Evolutionary conservation across 2,329 filamentous ascomycete genomes (phyloP), one percentile per base, ranked within the genome.

Genomic region (Stachybotrys chlorohalonatus): DNA sequence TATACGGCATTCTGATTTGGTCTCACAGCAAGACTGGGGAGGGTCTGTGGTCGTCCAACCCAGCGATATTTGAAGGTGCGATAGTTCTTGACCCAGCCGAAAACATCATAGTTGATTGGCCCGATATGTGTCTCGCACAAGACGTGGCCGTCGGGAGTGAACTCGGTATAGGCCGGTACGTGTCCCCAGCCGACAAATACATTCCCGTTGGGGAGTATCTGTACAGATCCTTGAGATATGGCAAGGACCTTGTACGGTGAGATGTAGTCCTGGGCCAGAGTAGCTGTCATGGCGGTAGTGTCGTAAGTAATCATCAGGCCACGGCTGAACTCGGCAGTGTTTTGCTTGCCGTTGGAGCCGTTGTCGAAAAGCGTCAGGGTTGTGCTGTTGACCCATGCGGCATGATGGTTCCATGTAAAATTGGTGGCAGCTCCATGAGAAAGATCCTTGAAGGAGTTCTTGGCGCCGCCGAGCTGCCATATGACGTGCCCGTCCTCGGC

Each of bases 101-200:
- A 63, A 57, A 64, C 65, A 47, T 62, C 65, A 57, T 72, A 52
- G 50, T 60, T 47, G 59, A 72, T 62, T 4, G 66, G 67, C 52
- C 72, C 72, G 42, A 82, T 68, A 59, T 78, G 76, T 6, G 70
- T 71, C 55, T 83, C 77, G 68, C 82, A 81, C 13, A 84, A 64
- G 5, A 75, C 63, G 3, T 70, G 67, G 8, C 80, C 80, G 16
- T 75, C 71, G 1, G 67, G 58, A 1, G 67, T 68, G 59, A 78
- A 74, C 59, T 77, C 76, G 1, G 75, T 79, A 17, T 79, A 59
- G 4, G 73, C 74, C 0, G 76, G 76, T 24, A 72, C 73, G 0
- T 73, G 73, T 2, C 82, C 81, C 81, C 81, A 85, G 59, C 80
- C 80, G 51, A 84, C 75, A 45, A 84, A 67, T 7, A 74, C 74